Percentiles rank a stretch among this genome's conserved stretches.
phyloP scores from a whole-genome alignment of 2,329 filamentous ascomycete genomes.

The Lachnellula occidentalis region DNA sequence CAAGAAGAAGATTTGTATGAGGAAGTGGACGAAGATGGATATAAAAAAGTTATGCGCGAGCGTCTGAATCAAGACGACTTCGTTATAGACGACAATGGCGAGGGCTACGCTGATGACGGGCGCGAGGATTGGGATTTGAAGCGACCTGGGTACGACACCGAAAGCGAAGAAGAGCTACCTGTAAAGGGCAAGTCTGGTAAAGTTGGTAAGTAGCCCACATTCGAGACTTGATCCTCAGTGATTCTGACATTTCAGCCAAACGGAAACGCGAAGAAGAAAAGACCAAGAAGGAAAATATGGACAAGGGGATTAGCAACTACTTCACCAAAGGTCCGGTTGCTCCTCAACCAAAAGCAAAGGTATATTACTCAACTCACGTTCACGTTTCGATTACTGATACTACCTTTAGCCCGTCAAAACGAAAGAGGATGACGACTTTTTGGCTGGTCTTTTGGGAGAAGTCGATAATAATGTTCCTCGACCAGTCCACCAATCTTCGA shows the following conservation, averaged over 20 bases:
- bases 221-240: neutral
- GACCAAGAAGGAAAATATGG: constrained; percentile 77
- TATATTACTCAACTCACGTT: constrained; percentile 34
- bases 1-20: constrained; percentile 86
- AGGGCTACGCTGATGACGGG: constrained; percentile 93
- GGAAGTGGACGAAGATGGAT: constrained; percentile 92
- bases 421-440: constrained; percentile 83
- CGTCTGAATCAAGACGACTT: constrained; percentile 94
- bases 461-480: constrained; percentile 73
- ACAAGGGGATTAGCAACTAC: constrained; percentile 90
- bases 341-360: constrained; percentile 74
- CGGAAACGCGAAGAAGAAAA: constrained; percentile 83
- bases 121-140: constrained; percentile 78
- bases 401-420: constrained; percentile 61
- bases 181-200: constrained; percentile 47
- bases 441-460: constrained; percentile 77
- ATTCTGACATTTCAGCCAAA: constrained; percentile 54
- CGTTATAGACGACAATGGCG: constrained; percentile 96
- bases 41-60: constrained; percentile 90
- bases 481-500: constrained; percentile 55
- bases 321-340: constrained; percentile 72
- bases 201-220: constrained; percentile 22
- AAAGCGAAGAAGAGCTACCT: constrained; percentile 64
- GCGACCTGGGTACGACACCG: constrained; percentile 60
- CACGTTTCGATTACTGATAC: constrained; percentile 20